phyloP scores from a whole-genome alignment of 257 asterid species.

The Salvia hispanica region DNA sequence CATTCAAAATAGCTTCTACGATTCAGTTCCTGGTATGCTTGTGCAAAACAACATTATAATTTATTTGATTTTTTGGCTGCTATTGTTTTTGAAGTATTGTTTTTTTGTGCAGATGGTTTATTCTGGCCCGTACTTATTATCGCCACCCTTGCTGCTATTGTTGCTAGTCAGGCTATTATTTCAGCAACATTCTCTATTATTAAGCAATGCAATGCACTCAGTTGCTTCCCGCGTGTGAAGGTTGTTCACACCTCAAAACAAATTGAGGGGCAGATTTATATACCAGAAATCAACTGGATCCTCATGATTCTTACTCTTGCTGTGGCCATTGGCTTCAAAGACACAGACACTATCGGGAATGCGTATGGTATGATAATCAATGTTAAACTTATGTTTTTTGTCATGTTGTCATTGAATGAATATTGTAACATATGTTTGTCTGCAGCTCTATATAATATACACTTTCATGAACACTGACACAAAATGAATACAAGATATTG shows the following conservation, averaged over 20 bases:
- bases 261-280: conserved; percentile 69
- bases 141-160: conserved; percentile 69
- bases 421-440: neutral
- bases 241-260: conserved; percentile 77
- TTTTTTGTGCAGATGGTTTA: conserved; percentile 45
- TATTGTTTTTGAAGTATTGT: conserved; percentile 25
- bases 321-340: conserved; percentile 63
- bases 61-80: conserved; percentile 1
- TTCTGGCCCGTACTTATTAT: conserved; percentile 78
- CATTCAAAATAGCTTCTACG: conserved; percentile 69
- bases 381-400: neutral
- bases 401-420: neutral
- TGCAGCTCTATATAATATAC: conserved; percentile 3
- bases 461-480: neutral
- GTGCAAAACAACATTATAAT: neutral
- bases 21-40: conserved; percentile 79
- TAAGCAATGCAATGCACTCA: conserved; percentile 69
- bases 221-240: conserved; percentile 81
- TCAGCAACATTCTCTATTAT: conserved; percentile 76
- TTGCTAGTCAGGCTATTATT: conserved; percentile 76
- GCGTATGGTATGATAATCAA: conserved; percentile 63
- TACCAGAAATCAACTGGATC: conserved; percentile 76
- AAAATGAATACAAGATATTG: neutral
- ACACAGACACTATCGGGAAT: conserved; percentile 59
- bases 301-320: conserved; percentile 74